Evolutionary conservation across 139 green algal species (phyloP), one percentile per base, ranked within the genome.

Genomic region (Asterochloris erici): DNA sequence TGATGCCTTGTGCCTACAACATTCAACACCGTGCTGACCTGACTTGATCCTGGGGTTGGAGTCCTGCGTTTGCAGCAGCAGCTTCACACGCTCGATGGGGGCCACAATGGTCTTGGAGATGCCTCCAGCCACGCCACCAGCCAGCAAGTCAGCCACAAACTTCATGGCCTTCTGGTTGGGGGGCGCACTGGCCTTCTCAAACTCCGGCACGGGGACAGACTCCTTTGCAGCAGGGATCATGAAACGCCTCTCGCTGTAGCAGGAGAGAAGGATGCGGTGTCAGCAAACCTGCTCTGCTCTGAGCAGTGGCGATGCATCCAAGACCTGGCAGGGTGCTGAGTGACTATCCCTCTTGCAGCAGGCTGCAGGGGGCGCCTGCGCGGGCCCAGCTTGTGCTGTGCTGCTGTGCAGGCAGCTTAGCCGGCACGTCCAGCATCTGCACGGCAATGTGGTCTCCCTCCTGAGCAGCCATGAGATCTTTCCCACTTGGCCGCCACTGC

Each of bases 41-140:
- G 85, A 93, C 84, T 94, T 94, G 88, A 97, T 96, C 63, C 84
- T 82, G 47, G 93, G 91, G 88, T 95, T 95, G 81, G 88, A 91
- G 84, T 94, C 91, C 89, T 94, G 91, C 66, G 90, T 98, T 87
- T 98, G 95, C 80, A 99, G 91, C 27, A 98, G 91, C 87, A 99
- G 92, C 95, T 99, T 99, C 17, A 98, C 94, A 70, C 96, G 93
- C 93, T 99, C 96, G 84, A 99, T 98, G 79, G 96, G 96, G 9
- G 96, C 96, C 13, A 97, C 95, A 11, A 90, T 91, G 13, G 96
- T 98, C 92, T 98, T 98, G 27, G 94, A 98, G 68, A 99, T 88
- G 81, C 93, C 95, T 77, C 95, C 96, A 27, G 94, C 91, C 10
- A 90, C 86, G 62, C 91, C 93, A 54, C 94, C 94, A 24, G 93